Percentiles rank a stretch among this genome's conserved stretches.
phyloP scores from a whole-genome alignment of 441 rosid genomes.

The Iberis amara region DNA sequence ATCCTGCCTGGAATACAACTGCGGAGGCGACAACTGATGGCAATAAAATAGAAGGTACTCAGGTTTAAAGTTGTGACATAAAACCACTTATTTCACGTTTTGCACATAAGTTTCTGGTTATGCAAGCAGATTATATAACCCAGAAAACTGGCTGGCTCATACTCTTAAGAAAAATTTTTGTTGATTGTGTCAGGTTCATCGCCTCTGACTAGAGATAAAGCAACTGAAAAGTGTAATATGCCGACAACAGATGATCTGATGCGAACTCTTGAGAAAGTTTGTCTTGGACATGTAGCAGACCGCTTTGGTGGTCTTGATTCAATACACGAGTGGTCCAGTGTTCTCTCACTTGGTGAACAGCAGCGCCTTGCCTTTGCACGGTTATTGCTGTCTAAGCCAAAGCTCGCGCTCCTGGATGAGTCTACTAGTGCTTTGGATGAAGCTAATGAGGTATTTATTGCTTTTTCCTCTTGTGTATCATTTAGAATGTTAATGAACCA shows the following conservation, averaged over 20 bases:
- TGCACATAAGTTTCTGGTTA: constrained; percentile 13
- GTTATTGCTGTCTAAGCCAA: constrained; percentile 71
- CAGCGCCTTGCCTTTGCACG: constrained; percentile 96
- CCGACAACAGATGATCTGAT: constrained; percentile 67
- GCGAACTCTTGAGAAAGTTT: constrained; percentile 59
- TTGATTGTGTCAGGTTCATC: constrained; percentile 37
- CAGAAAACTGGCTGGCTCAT: neutral
- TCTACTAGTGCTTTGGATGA: constrained; percentile 94
- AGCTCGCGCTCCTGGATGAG: constrained; percentile 77
- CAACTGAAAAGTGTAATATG: constrained; percentile 31
- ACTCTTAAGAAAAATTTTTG: constrained; percentile 8
- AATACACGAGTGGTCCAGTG: constrained; percentile 79
- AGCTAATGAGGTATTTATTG: constrained; percentile 65
- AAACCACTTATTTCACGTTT: constrained; percentile 3
- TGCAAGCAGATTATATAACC: constrained; percentile 8
- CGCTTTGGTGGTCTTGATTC: constrained; percentile 72
- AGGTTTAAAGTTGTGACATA: constrained; percentile 14
- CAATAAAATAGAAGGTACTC: constrained; percentile 22
- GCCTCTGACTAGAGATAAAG: constrained; percentile 34
- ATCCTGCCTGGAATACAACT: constrained; percentile 68
- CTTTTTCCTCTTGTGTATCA: constrained; percentile 10
- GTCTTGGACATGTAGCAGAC: constrained; percentile 59
- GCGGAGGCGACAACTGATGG: constrained; percentile 31
- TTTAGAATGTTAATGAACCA: neutral
- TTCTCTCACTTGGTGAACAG: constrained; percentile 95